Evolutionary conservation across 768 basidiomycete genomes (phyloP).

Genomic region (Dacryopinax primogenitus): DNA sequence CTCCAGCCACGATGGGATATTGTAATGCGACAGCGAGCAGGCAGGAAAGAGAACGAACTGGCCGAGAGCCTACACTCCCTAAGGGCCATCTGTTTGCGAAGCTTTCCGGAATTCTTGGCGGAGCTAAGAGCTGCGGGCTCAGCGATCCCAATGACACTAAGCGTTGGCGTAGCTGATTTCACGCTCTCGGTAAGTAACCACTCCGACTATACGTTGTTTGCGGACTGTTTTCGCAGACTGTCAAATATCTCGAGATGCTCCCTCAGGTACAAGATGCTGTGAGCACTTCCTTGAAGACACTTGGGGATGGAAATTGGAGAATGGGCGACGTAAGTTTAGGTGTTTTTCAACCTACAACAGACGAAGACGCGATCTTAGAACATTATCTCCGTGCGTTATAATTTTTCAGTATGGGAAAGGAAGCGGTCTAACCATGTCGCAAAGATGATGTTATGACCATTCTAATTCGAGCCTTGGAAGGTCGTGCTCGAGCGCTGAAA

Average conservation of each 20-base stretch:
- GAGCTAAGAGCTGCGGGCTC: constrained; percentile 34
- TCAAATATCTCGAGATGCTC: constrained; percentile 54
- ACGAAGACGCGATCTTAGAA: constrained; percentile 43
- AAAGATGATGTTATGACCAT: constrained; percentile 66
- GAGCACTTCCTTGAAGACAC: constrained; percentile 47
- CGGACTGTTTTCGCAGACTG: constrained; percentile 43
- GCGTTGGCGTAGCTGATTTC: constrained; percentile 47
- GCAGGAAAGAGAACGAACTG: constrained; percentile 46
- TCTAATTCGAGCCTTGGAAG: constrained; percentile 41
- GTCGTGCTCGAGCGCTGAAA: constrained; percentile 33
- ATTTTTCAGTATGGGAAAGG: background rate
- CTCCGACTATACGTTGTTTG: background rate
- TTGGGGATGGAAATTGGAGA: constrained; percentile 84
- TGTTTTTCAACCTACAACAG: constrained; percentile 26
- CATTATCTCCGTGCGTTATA: constrained; percentile 55
- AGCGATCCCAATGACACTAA: constrained; percentile 32
- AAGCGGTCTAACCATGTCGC: background rate
- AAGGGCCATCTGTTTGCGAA: constrained; percentile 57
- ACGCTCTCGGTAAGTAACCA: constrained; percentile 30
- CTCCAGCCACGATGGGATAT: constrained; percentile 57
- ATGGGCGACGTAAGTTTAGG: constrained; percentile 57
- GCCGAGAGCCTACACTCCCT: constrained; percentile 56
- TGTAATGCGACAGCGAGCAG: constrained; percentile 40
- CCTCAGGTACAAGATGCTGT: constrained; percentile 60
- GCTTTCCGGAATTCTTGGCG: constrained; percentile 72